Evolutionary conservation across 2,329 filamentous ascomycete species (phyloP).

Genomic region (Neopestalotiopsis rosae): DNA sequence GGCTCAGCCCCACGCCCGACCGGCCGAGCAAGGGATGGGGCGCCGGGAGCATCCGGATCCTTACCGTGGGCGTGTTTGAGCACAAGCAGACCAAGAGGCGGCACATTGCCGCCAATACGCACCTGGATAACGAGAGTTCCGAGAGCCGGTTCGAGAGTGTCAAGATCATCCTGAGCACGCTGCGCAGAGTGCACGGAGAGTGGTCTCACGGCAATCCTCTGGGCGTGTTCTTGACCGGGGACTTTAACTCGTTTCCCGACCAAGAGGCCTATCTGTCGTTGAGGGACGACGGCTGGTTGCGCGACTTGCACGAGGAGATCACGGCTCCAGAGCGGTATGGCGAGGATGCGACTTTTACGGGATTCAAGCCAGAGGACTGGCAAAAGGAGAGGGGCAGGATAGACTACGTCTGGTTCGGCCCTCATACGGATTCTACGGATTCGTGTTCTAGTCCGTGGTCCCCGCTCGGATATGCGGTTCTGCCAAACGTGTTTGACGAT

Average conservation of each 20-base stretch:
- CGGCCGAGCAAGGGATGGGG: conserved; percentile 77
- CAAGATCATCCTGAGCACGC: conserved; percentile 51
- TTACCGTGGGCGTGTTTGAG: conserved; percentile 66
- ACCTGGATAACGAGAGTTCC: conserved; percentile 68
- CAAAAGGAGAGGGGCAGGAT: conserved; percentile 51
- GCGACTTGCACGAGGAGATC: conserved; percentile 49
- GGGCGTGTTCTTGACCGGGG: conserved; percentile 66
- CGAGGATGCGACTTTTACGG: conserved; percentile 64
- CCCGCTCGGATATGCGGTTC: conserved; percentile 43
- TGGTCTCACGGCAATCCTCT: conserved; percentile 38
- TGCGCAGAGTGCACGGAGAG: conserved; percentile 52
- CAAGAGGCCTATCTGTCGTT: conserved; percentile 60
- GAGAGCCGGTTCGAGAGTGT: conserved; percentile 63
- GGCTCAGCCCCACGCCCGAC: conserved; percentile 77
- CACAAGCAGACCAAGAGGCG: conserved; percentile 52
- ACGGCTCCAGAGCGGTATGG: conserved; percentile 34
- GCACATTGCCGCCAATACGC: conserved; percentile 69
- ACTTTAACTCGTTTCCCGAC: conserved; percentile 69
- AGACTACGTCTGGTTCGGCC: conserved; percentile 69
- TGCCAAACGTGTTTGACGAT: conserved; percentile 68
- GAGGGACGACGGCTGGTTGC: conserved; percentile 30
- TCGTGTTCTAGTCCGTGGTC: background rate
- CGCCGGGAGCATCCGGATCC: conserved; percentile 61
- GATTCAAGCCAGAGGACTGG: conserved; percentile 58
- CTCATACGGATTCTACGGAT: conserved; percentile 7